Evolutionary conservation across 1,284 basidiomycete genomes (phyloP).

Genomic region (Cutaneotrichosporon dermatis): DNA sequence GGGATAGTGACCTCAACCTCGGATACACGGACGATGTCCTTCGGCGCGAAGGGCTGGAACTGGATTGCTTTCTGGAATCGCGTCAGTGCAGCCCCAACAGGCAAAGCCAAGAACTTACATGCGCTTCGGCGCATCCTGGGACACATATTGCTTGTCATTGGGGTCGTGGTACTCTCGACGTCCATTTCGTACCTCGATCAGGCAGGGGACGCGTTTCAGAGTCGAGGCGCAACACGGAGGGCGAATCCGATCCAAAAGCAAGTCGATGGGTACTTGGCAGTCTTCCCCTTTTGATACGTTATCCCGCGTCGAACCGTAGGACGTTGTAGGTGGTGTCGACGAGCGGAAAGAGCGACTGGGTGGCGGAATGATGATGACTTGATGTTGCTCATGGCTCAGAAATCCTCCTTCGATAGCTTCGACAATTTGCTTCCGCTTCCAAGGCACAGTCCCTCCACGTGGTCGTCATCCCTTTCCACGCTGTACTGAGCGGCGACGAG

Average conservation of each 20-base stretch:
- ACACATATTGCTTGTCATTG: slow-evolving; percentile 70
- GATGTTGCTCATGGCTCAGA: not conserved
- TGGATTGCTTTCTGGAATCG: slow-evolving; percentile 77
- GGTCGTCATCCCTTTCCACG: not conserved
- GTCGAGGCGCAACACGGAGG: no score
- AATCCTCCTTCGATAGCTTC: not conserved
- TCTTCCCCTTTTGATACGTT: no score
- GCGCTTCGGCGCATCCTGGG: slow-evolving; percentile 82
- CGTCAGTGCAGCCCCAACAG: not conserved
- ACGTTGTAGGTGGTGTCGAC: not conserved
- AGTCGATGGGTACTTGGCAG: no score
- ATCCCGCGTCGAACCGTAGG: no score
- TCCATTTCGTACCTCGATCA: slow-evolving; percentile 12
- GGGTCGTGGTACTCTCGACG: slow-evolving; percentile 29
- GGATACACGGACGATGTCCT: slow-evolving; percentile 87
- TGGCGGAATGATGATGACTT: not conserved
- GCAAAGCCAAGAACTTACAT: slow-evolving; percentile 59
- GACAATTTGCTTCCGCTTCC: not conserved
- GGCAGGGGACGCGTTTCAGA: no score
- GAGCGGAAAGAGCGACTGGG: not conserved
- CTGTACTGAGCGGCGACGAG: not conserved
- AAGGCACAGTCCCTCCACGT: not conserved
- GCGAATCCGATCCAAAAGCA: no score
- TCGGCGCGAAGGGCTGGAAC: slow-evolving; percentile 84
- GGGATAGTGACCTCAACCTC: slow-evolving; percentile 91